These are phyloP conservation scores for Trichoderma orchidacearum DNA, from an alignment of 495 filamentous ascomycete genomes.

Conservation along the genomic window DNA sequence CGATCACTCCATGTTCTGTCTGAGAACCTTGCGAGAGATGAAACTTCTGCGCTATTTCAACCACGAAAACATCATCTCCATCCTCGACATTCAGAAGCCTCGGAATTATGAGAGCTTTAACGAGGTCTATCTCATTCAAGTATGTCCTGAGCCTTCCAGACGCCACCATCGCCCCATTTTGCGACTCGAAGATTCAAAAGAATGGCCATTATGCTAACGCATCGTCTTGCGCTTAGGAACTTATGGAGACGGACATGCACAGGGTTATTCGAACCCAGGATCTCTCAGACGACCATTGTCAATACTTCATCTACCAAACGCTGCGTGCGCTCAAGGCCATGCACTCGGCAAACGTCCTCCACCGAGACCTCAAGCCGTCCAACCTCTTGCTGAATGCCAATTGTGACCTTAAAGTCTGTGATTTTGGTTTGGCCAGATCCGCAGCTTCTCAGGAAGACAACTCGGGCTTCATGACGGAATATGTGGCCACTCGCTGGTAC, in stretches of 20 bases:
- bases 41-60: slow-evolving; percentile 99
- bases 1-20: slow-evolving; percentile 98
- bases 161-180: background rate
- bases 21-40: slow-evolving; percentile 97
- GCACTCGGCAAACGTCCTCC: slow-evolving; percentile 97
- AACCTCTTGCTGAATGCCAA: slow-evolving; percentile 97
- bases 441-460: slow-evolving; percentile 95
- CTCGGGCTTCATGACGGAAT: slow-evolving; percentile 99
- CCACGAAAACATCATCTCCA: slow-evolving; percentile 99
- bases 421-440: slow-evolving; percentile 90
- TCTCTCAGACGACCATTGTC: slow-evolving; percentile 96
- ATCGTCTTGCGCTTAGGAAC: slow-evolving; percentile 44
- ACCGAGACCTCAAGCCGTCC: slow-evolving; percentile 94
- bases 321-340: slow-evolving; percentile 96
- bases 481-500: slow-evolving; percentile 98
- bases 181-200: background rate
- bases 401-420: slow-evolving; percentile 97
- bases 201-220: slow-evolving; percentile 5
- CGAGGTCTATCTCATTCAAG: slow-evolving; percentile 98
- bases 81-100: slow-evolving; percentile 97
- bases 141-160: slow-evolving; percentile 25
- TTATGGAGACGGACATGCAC: slow-evolving; percentile 99
- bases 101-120: slow-evolving; percentile 91
- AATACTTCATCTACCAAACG: slow-evolving; percentile 99
- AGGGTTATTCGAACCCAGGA: slow-evolving; percentile 98